Conservation (phyloP, 2,329 filamentous ascomycete genomes). For the Zymoseptoria brevis region DNA sequence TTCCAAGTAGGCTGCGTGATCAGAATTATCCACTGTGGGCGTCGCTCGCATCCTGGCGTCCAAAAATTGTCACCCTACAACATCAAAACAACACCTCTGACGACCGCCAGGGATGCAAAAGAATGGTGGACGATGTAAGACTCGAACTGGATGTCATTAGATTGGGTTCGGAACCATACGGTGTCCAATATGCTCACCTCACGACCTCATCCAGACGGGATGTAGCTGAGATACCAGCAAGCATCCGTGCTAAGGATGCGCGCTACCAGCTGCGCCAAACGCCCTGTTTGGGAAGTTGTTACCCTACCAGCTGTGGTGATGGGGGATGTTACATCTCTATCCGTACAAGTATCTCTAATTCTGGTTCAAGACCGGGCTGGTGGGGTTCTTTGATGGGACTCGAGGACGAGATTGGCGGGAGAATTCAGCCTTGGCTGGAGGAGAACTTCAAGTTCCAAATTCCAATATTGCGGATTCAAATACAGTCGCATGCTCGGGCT, state of each 20-base stretch:
- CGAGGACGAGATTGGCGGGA: too few relatives aligned
- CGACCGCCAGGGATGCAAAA: not conserved
- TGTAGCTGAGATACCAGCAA: not conserved
- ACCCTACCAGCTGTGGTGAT: not conserved
- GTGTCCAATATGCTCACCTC: not conserved
- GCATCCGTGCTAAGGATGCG: slow-evolving; percentile 1
- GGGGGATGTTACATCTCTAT: too few relatives aligned
- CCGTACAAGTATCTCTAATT: too few relatives aligned
- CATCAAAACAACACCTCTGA: not conserved
- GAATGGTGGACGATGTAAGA: slow-evolving; percentile 1
- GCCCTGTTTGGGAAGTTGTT: not conserved
- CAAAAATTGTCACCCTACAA: not conserved
- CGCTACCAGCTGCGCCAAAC: slow-evolving; percentile 2
- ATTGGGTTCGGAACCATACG: too few relatives aligned
- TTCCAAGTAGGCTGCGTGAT: not conserved
- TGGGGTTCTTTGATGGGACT: too few relatives aligned
- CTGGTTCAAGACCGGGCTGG: too few relatives aligned
- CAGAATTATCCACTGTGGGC: not conserved
- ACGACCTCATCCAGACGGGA: slow-evolving; percentile 1
- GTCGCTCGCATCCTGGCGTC: not conserved
- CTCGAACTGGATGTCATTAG: too few relatives aligned
- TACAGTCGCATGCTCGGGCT: not conserved
- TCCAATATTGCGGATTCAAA: too few relatives aligned
- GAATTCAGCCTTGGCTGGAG: too few relatives aligned
- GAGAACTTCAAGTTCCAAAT: too few relatives aligned